Evolutionary conservation across 2,329 filamentous ascomycete species (phyloP).

Genomic region (Thielaviopsis euricoi): DNA sequence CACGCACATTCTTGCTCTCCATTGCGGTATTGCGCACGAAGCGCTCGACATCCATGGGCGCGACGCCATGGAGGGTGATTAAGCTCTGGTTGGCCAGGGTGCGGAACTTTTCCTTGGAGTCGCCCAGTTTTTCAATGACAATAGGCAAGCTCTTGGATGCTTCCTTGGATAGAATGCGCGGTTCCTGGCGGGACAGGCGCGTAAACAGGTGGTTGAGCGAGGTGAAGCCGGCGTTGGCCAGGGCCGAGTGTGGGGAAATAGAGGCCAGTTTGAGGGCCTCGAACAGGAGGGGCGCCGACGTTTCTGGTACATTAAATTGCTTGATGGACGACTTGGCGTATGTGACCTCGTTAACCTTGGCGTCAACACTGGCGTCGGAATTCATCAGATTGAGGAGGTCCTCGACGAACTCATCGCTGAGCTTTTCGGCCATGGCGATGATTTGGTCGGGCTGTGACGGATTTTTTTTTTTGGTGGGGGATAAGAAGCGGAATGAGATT

Average conservation of each 20-base stretch:
- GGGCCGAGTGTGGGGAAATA: conserved; percentile 55
- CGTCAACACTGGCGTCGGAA: conserved; percentile 38
- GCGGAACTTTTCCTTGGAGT: conserved; percentile 74
- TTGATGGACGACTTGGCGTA: conserved; percentile 78
- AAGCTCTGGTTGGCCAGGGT: conserved; percentile 58
- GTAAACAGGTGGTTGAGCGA: conserved; percentile 78
- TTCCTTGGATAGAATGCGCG: conserved; percentile 54
- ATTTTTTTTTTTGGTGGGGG: too few species aligned
- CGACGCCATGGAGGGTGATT: conserved; percentile 56
- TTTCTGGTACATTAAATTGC: conserved; percentile 74
- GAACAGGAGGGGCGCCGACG: conserved; percentile 55
- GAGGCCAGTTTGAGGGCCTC: conserved; percentile 66
- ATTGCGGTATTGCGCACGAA: conserved; percentile 65
- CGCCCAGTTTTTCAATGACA: conserved; percentile 71
- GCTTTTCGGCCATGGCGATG: conserved; percentile 34
- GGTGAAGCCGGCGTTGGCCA: conserved; percentile 72
- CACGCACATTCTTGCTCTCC: conserved; percentile 61
- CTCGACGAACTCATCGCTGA: conserved; percentile 41
- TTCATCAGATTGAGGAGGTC: conserved; percentile 35
- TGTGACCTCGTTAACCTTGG: conserved; percentile 55
- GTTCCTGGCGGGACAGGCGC: conserved; percentile 69
- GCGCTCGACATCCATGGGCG: conserved; percentile 59
- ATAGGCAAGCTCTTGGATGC: conserved; percentile 55
- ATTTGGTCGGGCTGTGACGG: neutral
- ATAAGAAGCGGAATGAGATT: neutral